Evolutionary conservation across 257 asterid species (phyloP).

Genomic region (Capsicum pubescens): DNA sequence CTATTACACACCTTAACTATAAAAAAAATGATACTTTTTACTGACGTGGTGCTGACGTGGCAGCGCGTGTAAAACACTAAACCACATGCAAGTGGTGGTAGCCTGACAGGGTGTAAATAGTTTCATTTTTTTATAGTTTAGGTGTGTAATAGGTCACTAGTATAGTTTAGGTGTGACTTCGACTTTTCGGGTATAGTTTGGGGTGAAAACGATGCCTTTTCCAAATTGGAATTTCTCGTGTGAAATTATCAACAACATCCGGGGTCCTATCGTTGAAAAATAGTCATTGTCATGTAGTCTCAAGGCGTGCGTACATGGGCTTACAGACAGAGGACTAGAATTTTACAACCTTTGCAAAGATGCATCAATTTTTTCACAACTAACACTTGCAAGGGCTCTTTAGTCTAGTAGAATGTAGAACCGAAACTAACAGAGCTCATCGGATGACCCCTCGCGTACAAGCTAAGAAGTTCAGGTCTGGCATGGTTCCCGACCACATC

Average conservation of each 20-base stretch:
- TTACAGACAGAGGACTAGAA: background rate
- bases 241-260: background rate
- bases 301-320: background rate
- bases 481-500: constrained; percentile 91
- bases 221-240: background rate
- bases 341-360: background rate
- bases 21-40: too few species aligned
- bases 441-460: constrained; percentile 73
- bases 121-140: too few species aligned
- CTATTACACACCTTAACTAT: too few species aligned
- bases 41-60: too few species aligned
- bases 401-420: constrained; percentile 52
- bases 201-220: too few species aligned
- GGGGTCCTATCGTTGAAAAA: background rate
- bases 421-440: constrained; percentile 67
- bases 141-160: too few species aligned
- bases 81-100: too few species aligned
- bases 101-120: too few species aligned
- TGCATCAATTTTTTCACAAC: background rate
- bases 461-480: constrained; percentile 81
- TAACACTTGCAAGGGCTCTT: constrained; percentile 43
- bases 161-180: too few species aligned
- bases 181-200: too few species aligned
- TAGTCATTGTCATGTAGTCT: background rate
- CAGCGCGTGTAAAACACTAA: too few species aligned